Percentiles rank a stretch among this genome's conserved stretches.
phyloP scores from a whole-genome alignment of 2,329 filamentous ascomycete species.

The Colletotrichum echinochloae region DNA sequence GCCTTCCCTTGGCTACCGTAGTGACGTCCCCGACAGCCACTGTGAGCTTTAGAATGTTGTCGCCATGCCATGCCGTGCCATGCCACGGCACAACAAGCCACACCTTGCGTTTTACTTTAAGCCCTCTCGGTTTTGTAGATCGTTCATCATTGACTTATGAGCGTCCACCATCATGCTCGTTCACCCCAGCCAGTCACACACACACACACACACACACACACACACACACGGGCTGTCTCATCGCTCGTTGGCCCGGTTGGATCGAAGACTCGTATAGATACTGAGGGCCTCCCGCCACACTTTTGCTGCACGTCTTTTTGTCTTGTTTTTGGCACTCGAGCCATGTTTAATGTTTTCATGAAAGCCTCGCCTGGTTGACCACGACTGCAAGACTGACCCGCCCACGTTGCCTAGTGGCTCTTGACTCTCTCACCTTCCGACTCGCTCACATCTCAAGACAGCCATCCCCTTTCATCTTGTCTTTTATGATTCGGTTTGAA shows the following conservation, averaged over 20 bases:
- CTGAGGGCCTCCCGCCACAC: slow-evolving; percentile 23
- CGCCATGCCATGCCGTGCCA: slow-evolving; percentile 35
- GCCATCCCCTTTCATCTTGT: neutral
- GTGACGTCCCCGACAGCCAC: neutral
- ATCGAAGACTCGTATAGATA: slow-evolving; percentile 37
- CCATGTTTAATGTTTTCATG: slow-evolving; percentile 12
- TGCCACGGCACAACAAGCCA: slow-evolving; percentile 14
- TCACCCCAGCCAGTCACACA: slow-evolving; percentile 11
- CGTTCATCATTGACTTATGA: slow-evolving; percentile 28
- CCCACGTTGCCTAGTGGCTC: neutral
- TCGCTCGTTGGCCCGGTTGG: slow-evolving; percentile 20
- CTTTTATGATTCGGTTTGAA: neutral
- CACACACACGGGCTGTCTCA: slow-evolving; percentile 8
- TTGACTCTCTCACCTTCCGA: neutral
- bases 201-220: slow-evolving; percentile 3
- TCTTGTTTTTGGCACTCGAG: neutral
- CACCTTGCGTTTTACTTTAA: slow-evolving; percentile 1
- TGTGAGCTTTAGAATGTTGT: neutral
- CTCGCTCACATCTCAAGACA: neutral
- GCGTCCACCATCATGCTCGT: slow-evolving; percentile 10
- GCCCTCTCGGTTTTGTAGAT: neutral
- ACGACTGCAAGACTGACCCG: slow-evolving; percentile 10
- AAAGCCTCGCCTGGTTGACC: neutral
- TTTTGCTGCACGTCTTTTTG: neutral
- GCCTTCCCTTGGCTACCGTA: neutral